Percentiles rank a stretch among this genome's conserved stretches.
Conservation (phyloP, 805 yeast genomes). For the Alloascoidea africana region DNA sequence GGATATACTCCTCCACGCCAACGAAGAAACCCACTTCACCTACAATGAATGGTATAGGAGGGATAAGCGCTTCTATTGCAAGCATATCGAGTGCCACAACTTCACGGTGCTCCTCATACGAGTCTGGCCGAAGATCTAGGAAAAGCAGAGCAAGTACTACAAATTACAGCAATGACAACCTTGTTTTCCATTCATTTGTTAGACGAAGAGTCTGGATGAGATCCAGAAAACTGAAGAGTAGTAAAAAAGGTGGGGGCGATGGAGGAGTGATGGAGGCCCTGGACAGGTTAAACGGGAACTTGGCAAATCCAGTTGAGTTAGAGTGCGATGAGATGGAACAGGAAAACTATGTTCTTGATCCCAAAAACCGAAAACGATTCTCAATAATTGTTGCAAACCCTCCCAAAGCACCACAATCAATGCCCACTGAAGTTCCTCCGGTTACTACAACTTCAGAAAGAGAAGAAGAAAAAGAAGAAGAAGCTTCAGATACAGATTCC, state of each 20-base stretch:
- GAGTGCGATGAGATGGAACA: not conserved
- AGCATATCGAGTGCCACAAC: no score
- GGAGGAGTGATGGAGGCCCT: no score
- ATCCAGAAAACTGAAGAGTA: not conserved
- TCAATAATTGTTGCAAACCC: not conserved
- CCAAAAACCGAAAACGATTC: not conserved
- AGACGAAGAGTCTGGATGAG: slow-evolving; percentile 1
- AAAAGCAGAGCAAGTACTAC: not conserved
- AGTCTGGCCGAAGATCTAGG: no score
- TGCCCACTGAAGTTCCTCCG: not conserved
- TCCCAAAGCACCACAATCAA: not conserved
- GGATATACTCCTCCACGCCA: not conserved
- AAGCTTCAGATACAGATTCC: not conserved
- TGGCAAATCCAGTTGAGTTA: not conserved
- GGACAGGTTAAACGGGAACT: not conserved
- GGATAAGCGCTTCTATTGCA: no score
- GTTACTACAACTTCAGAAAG: not conserved
- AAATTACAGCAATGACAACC: not conserved
- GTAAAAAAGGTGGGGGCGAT: no score
- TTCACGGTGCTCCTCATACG: no score
- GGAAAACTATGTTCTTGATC: not conserved
- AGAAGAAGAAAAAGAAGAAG: not conserved
- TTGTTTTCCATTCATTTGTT: not conserved
- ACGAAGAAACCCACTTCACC: no score
- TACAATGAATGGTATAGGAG: no score